These are phyloP conservation scores for Hibiscus trionum DNA, from an alignment of 345 rosid genomes.

Conservation along the genomic window DNA sequence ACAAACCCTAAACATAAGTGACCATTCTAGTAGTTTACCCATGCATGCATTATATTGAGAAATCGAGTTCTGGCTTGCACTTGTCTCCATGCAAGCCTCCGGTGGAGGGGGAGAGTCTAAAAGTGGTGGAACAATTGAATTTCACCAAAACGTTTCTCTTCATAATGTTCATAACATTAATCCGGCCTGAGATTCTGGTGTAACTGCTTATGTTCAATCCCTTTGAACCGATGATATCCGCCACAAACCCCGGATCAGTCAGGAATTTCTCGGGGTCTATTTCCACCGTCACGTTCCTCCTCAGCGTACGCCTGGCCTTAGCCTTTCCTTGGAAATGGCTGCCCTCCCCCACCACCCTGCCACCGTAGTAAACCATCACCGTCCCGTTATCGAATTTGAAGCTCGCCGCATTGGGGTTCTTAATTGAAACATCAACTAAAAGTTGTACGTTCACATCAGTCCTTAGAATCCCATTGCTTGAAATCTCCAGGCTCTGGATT, in stretches of 20 bases:
- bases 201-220: constrained; percentile 4
- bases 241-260: neutral
- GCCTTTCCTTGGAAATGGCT: neutral
- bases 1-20: too few species aligned
- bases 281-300: constrained; percentile 4
- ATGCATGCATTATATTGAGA: neutral
- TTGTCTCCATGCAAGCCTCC: neutral
- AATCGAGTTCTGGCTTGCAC: constrained; percentile 5
- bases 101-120: neutral
- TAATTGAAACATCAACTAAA: constrained; percentile 32
- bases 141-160: neutral
- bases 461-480: constrained; percentile 1
- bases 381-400: neutral
- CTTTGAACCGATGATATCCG: neutral
- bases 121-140: constrained; percentile 1
- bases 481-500: constrained; percentile 9
- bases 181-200: neutral
- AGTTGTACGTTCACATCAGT: constrained; percentile 27
- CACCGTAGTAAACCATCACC: neutral
- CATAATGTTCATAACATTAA: neutral
- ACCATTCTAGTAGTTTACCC: too few species aligned
- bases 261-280: neutral
- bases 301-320: neutral
- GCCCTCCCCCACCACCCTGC: neutral
- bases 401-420: constrained; percentile 41